Conservation (phyloP, 768 basidiomycete species). For the Russula sp. region DNA sequence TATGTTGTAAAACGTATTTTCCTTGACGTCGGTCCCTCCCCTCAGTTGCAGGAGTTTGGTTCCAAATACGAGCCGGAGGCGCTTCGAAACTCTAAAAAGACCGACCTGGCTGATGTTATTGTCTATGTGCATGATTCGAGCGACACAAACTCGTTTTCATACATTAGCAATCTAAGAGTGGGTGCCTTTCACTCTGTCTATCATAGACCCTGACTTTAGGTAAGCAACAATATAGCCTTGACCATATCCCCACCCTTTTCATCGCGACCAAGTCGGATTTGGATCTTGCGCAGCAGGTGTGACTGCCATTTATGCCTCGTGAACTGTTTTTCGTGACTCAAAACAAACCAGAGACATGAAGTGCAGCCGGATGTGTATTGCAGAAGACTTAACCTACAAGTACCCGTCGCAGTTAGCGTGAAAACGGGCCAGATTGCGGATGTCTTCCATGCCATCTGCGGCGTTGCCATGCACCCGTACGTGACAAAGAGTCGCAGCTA, state of each 20-base stretch:
- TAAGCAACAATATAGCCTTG: slow-evolving; percentile 95
- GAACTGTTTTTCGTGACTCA: not conserved
- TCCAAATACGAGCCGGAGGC: slow-evolving; percentile 92
- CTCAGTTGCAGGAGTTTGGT: slow-evolving; percentile 95
- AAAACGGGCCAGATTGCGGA: slow-evolving; percentile 80
- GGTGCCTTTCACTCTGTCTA: slow-evolving; percentile 26
- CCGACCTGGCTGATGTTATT: slow-evolving; percentile 89
- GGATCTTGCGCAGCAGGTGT: slow-evolving; percentile 89
- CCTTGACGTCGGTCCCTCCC: slow-evolving; percentile 9
- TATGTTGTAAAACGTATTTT: not conserved
- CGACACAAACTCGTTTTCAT: slow-evolving; percentile 98
- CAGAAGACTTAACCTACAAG: slow-evolving; percentile 79
- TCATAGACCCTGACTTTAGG: slow-evolving; percentile 21
- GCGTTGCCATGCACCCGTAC: slow-evolving; percentile 83
- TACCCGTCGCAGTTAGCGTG: slow-evolving; percentile 91
- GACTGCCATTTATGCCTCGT: slow-evolving; percentile 22
- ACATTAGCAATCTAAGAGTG: slow-evolving; percentile 94
- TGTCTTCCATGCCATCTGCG: slow-evolving; percentile 80
- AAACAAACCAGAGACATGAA: slow-evolving; percentile 80
- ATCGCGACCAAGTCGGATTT: slow-evolving; percentile 99
- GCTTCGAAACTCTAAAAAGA: slow-evolving; percentile 83
- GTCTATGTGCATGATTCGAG: slow-evolving; percentile 96
- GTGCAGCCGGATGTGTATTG: slow-evolving; percentile 98
- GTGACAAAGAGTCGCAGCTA: slow-evolving; percentile 30
- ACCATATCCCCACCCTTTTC: slow-evolving; percentile 92